phyloP scores from a whole-genome alignment of 2,329 filamentous ascomycete genomes.

The Monilinia aucupariae region DNA sequence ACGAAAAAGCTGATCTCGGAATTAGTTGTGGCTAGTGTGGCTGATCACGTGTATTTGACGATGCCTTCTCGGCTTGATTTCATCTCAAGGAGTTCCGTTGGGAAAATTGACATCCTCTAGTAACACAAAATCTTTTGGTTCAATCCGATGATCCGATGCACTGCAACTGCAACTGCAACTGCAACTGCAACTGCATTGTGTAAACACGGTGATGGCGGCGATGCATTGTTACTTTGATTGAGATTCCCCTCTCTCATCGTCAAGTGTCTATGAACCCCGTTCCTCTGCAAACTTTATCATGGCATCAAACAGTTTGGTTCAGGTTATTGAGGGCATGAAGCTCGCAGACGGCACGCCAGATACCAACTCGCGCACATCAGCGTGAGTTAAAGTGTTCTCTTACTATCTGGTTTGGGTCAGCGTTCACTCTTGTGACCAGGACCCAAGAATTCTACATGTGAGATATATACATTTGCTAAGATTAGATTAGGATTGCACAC shows the following conservation, averaged over 20 bases:
- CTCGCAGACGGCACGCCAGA: constrained; percentile 10
- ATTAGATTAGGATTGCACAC: not conserved
- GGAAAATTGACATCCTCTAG: not conserved
- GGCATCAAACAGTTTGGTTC: not conserved
- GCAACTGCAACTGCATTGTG: not conserved
- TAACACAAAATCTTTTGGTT: not conserved
- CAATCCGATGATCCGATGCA: not conserved
- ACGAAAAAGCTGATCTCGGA: constrained; percentile 1
- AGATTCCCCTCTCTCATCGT: not conserved
- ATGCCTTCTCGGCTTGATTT: not conserved
- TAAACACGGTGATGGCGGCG: not conserved
- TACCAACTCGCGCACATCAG: constrained; percentile 2
- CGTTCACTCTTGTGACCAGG: not conserved
- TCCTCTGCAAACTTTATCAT: not conserved
- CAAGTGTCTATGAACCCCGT: not conserved
- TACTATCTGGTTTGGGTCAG: not conserved
- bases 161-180: not conserved
- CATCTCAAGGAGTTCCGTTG: not conserved
- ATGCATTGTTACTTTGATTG: not conserved
- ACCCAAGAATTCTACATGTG: not conserved
- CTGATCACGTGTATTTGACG: not conserved
- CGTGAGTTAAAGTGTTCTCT: not conserved
- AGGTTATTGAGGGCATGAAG: not conserved
- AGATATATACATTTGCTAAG: not conserved
- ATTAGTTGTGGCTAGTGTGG: not conserved